Percentiles rank a stretch among this genome's conserved stretches.
These are phyloP conservation scores for Mycena floridula DNA, from an alignment of 768 basidiomycete species.

Conservation along the genomic window DNA sequence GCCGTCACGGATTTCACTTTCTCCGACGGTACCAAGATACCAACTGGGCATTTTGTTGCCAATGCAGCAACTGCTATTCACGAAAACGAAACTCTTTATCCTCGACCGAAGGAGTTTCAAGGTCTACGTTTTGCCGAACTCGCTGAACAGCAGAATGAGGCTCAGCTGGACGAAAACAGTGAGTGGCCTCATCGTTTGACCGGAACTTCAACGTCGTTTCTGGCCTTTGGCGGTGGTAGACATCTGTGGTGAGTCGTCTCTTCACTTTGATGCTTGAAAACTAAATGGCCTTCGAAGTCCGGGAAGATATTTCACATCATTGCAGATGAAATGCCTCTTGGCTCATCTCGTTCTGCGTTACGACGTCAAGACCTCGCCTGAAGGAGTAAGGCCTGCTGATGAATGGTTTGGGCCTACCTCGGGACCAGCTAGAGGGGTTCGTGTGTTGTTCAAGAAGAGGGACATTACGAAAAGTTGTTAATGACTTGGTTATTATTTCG, in stretches of 20 bases:
- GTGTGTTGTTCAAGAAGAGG: no score
- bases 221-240: constrained; percentile 28
- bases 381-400: constrained; percentile 29
- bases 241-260: constrained; percentile 26
- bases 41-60: constrained; percentile 21
- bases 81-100: constrained; percentile 31
- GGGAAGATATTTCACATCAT: constrained; percentile 36
- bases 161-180: constrained; percentile 10
- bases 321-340: constrained; percentile 31
- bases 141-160: constrained; percentile 5
- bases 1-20: constrained; percentile 24
- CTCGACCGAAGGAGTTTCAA: constrained; percentile 29
- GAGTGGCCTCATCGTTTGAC: constrained; percentile 20
- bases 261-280: neutral
- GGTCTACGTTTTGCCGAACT: constrained; percentile 33
- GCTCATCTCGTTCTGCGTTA: constrained; percentile 34
- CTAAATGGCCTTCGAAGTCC: constrained; percentile 20
- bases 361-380: constrained; percentile 27
- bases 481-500: no score
- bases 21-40: constrained; percentile 30
- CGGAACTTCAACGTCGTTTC: constrained; percentile 23
- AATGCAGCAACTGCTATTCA: constrained; percentile 17
- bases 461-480: no score
- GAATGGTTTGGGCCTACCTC: constrained; percentile 18
- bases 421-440: no score